Evolutionary conservation across 208 protist species (phyloP), one percentile per base, ranked within the genome.

Genomic region (Herpetomonas tarakana): DNA sequence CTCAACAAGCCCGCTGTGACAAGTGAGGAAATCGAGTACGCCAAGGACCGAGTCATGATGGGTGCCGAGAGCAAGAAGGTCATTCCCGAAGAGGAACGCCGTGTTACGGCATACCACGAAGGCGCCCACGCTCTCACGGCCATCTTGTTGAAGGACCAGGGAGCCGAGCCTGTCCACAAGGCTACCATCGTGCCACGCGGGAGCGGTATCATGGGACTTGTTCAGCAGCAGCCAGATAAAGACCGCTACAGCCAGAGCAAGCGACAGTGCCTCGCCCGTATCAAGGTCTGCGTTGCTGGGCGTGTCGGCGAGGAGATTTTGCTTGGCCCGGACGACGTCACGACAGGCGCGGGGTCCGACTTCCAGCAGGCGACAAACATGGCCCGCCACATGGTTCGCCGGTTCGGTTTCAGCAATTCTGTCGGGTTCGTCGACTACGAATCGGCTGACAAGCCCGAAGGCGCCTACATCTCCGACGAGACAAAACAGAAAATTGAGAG

Each of bases 291-390:
- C 52, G 62, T 97, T 25, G 92, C 89, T 18, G 92, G 92, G 24
- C 81, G 97, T 28, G 96, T 98, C 19, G 97, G 96, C 24, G 98
- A 99, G 75, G 97, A 99, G 79, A 78, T 99, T 9, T 80, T 99
- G 12, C 96, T 97, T 51, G 98, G 98, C 44, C 45, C 76, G 19
- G 84, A 98, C 19, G 84, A 98, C 55, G 81, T 98, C 27, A 98
- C 97, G 3, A 97, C 91, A 14, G 96, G 93, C 41, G 91, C 90
- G 19, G 73, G 72, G 26, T 93, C 85, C 2, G 91, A 97, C 62
- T 97, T 97, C 62, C 84, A 97, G 68, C 80, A 92, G 64, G 91
- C 91, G n/a, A 94, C 88, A 39, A 68, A 78, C 62, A 88, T 97
- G 68, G 91, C 91, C 6, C 71, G 88, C 16, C 82, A 83, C 65